Percentiles rank a stretch among this genome's conserved stretches.
Evolutionary conservation across 306 rosid genomes (phyloP).

Genomic region (Trifolium subterraneum): DNA sequence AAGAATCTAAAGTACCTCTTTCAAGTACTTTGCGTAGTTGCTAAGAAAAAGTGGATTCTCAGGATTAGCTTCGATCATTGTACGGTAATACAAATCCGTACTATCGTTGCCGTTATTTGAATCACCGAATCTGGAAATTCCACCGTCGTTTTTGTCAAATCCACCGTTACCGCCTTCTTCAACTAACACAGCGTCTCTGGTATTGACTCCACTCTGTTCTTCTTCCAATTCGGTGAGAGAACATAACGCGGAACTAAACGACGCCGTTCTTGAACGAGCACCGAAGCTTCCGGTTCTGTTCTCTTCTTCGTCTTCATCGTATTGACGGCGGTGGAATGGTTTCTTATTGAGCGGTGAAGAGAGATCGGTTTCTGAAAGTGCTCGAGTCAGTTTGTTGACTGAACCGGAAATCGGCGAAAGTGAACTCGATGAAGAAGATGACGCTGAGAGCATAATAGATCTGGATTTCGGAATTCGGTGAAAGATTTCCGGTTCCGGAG

Average conservation of each 20-base stretch:
- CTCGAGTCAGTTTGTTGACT: constrained; percentile 45
- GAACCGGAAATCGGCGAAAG: constrained; percentile 41
- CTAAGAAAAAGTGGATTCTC: constrained; percentile 74
- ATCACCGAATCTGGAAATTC: constrained; percentile 58
- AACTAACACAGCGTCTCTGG: constrained; percentile 43
- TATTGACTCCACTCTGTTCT: constrained; percentile 37
- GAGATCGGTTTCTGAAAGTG: constrained; percentile 62
- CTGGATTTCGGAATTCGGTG: constrained; percentile 46
- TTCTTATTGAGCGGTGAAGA: constrained; percentile 43
- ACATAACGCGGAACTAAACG: constrained; percentile 52
- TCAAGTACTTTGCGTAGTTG: constrained; percentile 81
- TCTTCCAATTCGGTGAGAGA: constrained; percentile 52
- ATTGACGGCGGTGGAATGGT: constrained; percentile 25
- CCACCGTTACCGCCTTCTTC: constrained; percentile 65
- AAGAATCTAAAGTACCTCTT: constrained; percentile 57
- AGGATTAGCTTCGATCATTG: constrained; percentile 76
- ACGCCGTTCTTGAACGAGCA: constrained; percentile 48
- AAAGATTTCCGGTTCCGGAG: constrained; percentile 48
- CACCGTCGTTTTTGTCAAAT: constrained; percentile 61
- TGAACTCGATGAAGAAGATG: constrained; percentile 49
- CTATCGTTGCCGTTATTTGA: constrained; percentile 55
- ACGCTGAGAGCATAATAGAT: constrained; percentile 49
- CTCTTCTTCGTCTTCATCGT: constrained; percentile 45
- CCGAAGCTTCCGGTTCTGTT: constrained; percentile 14
- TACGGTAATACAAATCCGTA: constrained; percentile 64